A percentile compares a stretch with the other conserved stretches of the same genome.
phyloP scores from a whole-genome alignment of 139 green algal species.

The Penium margaritaceum region DNA sequence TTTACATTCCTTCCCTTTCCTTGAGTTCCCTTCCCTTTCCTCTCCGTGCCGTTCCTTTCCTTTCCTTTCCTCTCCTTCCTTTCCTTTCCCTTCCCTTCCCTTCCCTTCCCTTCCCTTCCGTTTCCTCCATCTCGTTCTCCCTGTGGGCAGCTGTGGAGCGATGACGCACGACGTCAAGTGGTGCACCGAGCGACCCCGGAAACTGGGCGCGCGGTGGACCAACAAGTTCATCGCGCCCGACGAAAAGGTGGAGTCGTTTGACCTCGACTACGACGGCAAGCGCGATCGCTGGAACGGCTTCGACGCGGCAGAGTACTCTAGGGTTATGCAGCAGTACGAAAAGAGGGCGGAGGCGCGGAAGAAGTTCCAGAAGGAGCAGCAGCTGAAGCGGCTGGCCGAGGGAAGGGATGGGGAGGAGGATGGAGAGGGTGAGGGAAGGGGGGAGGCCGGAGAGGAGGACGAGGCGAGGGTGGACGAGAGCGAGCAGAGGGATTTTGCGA shows the following conservation, averaged over 20 bases:
- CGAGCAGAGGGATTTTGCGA: conserved; percentile 78
- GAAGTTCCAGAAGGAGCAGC: conserved; percentile 55
- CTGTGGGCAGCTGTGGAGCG: conserved; percentile 81
- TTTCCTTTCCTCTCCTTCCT: background rate
- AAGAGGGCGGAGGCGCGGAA: conserved; percentile 59
- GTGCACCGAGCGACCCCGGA: conserved; percentile 83
- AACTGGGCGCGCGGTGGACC: conserved; percentile 72
- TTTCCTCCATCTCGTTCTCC: too few species aligned
- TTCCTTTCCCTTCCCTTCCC: background rate
- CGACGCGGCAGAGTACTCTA: conserved; percentile 54
- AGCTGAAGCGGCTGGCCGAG: conserved; percentile 56
- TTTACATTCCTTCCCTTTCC: too few species aligned
- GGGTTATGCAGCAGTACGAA: conserved; percentile 70
- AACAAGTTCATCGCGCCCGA: conserved; percentile 81
- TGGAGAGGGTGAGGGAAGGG: background rate
- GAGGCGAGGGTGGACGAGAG: conserved; percentile 83
- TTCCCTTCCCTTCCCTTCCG: background rate
- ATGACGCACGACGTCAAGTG: conserved; percentile 90
- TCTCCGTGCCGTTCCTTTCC: too few species aligned
- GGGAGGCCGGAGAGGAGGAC: conserved; percentile 49
- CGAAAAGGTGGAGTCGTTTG: conserved; percentile 82
- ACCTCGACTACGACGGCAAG: conserved; percentile 82
- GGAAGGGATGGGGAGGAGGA: conserved; percentile 19
- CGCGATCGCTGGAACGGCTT: conserved; percentile 92
- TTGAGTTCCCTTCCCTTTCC: too few species aligned